Percentiles rank a stretch among this genome's conserved stretches.
phyloP scores from a whole-genome alignment of 2,329 filamentous ascomycete genomes.

The Aspergillus uvarum region DNA sequence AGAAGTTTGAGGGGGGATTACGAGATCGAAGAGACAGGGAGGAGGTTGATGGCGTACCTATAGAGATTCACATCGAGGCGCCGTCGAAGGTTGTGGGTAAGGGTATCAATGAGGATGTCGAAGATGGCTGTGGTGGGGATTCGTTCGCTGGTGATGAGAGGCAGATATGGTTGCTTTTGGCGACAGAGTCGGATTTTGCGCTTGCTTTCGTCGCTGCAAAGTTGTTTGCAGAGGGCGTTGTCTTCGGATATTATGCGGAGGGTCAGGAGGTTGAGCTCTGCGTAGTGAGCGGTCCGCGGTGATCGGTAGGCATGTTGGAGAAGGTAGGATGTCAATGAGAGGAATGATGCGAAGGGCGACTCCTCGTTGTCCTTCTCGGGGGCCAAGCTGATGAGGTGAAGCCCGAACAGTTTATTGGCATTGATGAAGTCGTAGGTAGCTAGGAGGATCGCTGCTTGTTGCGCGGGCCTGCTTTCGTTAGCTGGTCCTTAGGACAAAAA shows the following conservation, averaged over 20 bases:
- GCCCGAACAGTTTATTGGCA: constrained; percentile 92
- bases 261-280: constrained; percentile 80
- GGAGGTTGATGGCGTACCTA: constrained; percentile 46
- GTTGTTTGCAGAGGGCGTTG: constrained; percentile 72
- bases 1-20: too few relatives aligned
- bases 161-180: constrained; percentile 82
- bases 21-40: neutral
- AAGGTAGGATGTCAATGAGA: constrained; percentile 89
- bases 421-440: constrained; percentile 91
- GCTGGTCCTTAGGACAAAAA: constrained; percentile 16
- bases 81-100: constrained; percentile 89
- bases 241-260: constrained; percentile 87
- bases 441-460: constrained; percentile 76
- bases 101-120: constrained; percentile 83
- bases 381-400: constrained; percentile 69
- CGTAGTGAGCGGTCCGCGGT: constrained; percentile 73
- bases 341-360: constrained; percentile 73
- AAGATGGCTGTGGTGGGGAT: constrained; percentile 73
- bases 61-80: constrained; percentile 84
- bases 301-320: constrained; percentile 91
- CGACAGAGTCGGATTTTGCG: constrained; percentile 78
- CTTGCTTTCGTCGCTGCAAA: constrained; percentile 78
- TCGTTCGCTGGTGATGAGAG: constrained; percentile 69
- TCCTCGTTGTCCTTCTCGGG: constrained; percentile 64
- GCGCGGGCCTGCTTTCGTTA: constrained; percentile 63